A percentile compares a stretch with the other conserved stretches of the same genome.
phyloP scores from a whole-genome alignment of 2,329 filamentous ascomycete genomes.

The Fusarium setosum region DNA sequence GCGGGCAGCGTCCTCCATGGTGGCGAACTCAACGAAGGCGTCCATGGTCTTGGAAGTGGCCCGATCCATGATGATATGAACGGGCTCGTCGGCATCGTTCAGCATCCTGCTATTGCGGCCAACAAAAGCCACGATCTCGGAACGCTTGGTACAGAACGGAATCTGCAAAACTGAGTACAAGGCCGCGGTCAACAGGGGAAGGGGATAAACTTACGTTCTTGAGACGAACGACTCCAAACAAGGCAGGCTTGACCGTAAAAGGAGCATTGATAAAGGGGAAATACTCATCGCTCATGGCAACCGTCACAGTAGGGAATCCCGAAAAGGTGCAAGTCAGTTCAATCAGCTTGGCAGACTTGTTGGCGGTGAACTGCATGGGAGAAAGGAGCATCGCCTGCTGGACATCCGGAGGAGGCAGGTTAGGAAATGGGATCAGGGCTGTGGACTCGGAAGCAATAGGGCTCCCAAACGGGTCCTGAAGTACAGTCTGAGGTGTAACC shows the following conservation, averaged over 20 bases:
- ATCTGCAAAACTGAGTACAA: slow-evolving; percentile 55
- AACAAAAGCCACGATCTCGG: slow-evolving; percentile 69
- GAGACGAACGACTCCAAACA: slow-evolving; percentile 60
- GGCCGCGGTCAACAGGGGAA: too few species aligned
- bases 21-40: slow-evolving; percentile 68
- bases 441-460: slow-evolving; percentile 5
- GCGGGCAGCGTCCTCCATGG: slow-evolving; percentile 62
- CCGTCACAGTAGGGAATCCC: slow-evolving; percentile 48
- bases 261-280: slow-evolving; percentile 61
- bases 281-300: slow-evolving; percentile 51
- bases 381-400: slow-evolving; percentile 28
- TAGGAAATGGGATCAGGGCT: slow-evolving; percentile 16
- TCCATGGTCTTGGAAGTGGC: slow-evolving; percentile 71
- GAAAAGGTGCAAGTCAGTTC: slow-evolving; percentile 47
- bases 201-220: slow-evolving; percentile 57
- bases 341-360: slow-evolving; percentile 53
- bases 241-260: slow-evolving; percentile 42
- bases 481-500: background rate
- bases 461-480: slow-evolving; percentile 34
- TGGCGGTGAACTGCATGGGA: slow-evolving; percentile 23
- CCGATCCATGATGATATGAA: slow-evolving; percentile 75
- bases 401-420: slow-evolving; percentile 10
- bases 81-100: slow-evolving; percentile 64
- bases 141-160: slow-evolving; percentile 63
- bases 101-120: slow-evolving; percentile 68